Conservation (phyloP, 768 basidiomycete species). For the Pluteus cervinus region DNA sequence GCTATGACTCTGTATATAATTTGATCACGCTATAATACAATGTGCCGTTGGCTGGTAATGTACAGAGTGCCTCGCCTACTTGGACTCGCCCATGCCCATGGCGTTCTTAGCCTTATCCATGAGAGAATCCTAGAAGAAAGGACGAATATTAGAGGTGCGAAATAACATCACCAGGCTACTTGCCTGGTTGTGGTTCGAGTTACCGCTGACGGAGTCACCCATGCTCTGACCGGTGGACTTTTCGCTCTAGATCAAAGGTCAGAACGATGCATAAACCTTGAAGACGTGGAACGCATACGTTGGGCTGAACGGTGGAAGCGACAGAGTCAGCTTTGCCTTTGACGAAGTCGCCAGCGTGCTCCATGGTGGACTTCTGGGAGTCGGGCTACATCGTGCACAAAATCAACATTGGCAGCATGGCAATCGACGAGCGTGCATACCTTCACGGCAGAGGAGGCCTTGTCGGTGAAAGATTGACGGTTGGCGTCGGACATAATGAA, state of each 20-base stretch:
- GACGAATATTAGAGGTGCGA: background rate
- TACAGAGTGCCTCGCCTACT: constrained; percentile 9
- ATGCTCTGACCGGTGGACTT: constrained; percentile 46
- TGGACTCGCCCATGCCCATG: constrained; percentile 36
- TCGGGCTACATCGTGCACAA: constrained; percentile 37
- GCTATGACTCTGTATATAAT: too few relatives aligned
- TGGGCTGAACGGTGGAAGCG: constrained; percentile 43
- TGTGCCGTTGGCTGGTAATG: background rate
- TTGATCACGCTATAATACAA: background rate
- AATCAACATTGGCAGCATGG: background rate
- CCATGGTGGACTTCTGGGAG: constrained; percentile 48
- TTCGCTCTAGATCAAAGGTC: constrained; percentile 28
- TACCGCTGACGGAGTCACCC: constrained; percentile 41
- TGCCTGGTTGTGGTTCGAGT: constrained; percentile 41
- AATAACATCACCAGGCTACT: constrained; percentile 6
- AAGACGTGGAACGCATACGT: constrained; percentile 22
- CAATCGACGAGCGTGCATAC: constrained; percentile 16
- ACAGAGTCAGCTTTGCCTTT: constrained; percentile 43
- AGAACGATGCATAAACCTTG: background rate
- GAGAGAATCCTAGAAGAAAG: constrained; percentile 28
- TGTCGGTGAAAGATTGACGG: constrained; percentile 57
- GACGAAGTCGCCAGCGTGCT: constrained; percentile 42
- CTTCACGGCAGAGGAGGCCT: constrained; percentile 44
- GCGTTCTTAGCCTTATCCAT: constrained; percentile 48
- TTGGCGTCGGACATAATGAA: constrained; percentile 47